phyloP scores from a whole-genome alignment of 495 filamentous ascomycete genomes.

The Filosporella fistucella region DNA sequence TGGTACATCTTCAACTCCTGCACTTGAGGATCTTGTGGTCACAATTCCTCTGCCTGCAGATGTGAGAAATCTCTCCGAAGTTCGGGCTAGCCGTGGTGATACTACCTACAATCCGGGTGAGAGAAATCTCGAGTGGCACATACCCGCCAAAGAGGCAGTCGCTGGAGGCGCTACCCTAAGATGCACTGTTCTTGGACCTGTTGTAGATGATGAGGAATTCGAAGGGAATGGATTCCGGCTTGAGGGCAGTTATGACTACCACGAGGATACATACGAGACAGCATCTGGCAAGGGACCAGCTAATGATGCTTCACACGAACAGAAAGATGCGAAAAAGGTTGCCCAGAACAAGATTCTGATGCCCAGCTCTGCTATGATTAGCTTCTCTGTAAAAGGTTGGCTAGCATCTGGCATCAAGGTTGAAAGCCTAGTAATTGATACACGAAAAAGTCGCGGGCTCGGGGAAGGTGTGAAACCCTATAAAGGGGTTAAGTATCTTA shows the following conservation, averaged over 20 bases:
- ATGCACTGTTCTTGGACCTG: constrained; percentile 70
- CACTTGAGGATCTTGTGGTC: constrained; percentile 75
- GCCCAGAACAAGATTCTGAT: constrained; percentile 79
- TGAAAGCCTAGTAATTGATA: constrained; percentile 80
- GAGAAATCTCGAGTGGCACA: constrained; percentile 73
- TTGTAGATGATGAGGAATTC: constrained; percentile 57
- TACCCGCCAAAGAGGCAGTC: constrained; percentile 62
- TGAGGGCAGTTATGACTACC: constrained; percentile 48
- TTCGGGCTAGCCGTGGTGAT: constrained; percentile 80
- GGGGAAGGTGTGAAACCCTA: constrained; percentile 89
- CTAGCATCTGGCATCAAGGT: constrained; percentile 90
- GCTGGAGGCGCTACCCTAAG: constrained; percentile 68
- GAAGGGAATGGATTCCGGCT: constrained; percentile 44
- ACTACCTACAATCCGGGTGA: constrained; percentile 72
- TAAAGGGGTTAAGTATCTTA: constrained; percentile 97
- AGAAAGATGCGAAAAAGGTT: constrained; percentile 45
- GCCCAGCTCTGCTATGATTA: constrained; percentile 82
- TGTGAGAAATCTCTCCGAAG: constrained; percentile 83
- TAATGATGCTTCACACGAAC: constrained; percentile 27
- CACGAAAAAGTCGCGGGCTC: constrained; percentile 79
- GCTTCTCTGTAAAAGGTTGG: constrained; percentile 93
- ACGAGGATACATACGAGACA: constrained; percentile 52
- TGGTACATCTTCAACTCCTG: constrained; percentile 50
- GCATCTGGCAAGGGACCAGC: constrained; percentile 36
- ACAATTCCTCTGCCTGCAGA: constrained; percentile 74